Conservation (phyloP, 768 basidiomycete genomes). For the Tylopilus rubrobrunneus region DNA sequence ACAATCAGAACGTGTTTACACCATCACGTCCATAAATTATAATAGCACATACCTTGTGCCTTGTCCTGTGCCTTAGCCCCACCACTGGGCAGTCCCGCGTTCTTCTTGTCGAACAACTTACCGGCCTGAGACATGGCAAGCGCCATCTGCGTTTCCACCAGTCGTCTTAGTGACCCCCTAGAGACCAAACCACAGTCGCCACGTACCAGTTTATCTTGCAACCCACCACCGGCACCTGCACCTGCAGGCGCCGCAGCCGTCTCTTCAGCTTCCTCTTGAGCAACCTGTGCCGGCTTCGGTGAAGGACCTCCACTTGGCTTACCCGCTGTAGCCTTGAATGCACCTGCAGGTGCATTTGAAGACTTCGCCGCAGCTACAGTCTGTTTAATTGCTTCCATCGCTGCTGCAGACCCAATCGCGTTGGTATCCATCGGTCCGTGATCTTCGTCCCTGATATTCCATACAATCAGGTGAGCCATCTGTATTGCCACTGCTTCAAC, state of each 20-base stretch:
- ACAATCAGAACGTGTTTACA: neutral
- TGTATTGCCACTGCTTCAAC: neutral
- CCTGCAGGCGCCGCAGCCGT: slow-evolving; percentile 1
- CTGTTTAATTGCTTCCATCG: slow-evolving; percentile 31
- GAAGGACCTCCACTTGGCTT: neutral
- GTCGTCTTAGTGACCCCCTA: neutral
- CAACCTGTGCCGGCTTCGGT: neutral
- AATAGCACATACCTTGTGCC: slow-evolving; percentile 21
- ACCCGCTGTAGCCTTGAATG: slow-evolving; percentile 4
- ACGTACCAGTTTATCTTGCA: slow-evolving; percentile 31
- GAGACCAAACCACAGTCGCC: neutral
- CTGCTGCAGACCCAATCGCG: slow-evolving; percentile 27
- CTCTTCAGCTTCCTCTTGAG: slow-evolving; percentile 7
- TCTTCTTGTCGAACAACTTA: slow-evolving; percentile 33
- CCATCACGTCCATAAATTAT: neutral
- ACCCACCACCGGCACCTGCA: slow-evolving; percentile 18
- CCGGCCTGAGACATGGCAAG: slow-evolving; percentile 33
- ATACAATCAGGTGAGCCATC: neutral
- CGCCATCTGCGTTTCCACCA: slow-evolving; percentile 16
- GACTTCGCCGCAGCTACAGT: slow-evolving; percentile 9
- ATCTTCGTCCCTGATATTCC: slow-evolving; percentile 11
- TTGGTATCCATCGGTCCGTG: slow-evolving; percentile 26
- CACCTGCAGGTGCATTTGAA: slow-evolving; percentile 17
- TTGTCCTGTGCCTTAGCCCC: slow-evolving; percentile 18
- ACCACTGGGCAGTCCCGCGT: slow-evolving; percentile 13